Evolutionary conservation across 2,329 filamentous ascomycete species (phyloP).

Genomic region (Elsinoe arachidis): DNA sequence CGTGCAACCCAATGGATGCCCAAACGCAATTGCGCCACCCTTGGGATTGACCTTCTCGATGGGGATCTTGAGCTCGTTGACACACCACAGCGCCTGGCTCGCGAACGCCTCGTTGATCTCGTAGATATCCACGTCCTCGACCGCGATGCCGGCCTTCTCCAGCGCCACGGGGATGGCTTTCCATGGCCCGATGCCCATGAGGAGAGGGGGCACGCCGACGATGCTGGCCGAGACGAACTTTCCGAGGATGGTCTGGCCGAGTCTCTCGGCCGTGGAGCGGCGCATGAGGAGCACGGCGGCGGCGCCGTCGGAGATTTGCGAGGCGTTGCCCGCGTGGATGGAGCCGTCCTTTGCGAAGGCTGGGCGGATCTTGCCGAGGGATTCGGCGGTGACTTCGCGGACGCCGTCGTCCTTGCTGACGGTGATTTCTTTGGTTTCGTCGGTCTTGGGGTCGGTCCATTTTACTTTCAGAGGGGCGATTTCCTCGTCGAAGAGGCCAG

Average conservation of each 20-base stretch:
- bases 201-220: conserved; percentile 80
- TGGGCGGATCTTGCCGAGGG: conserved; percentile 79
- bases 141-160: conserved; percentile 73
- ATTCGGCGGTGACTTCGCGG: conserved; percentile 75
- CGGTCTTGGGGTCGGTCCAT: conserved; percentile 83
- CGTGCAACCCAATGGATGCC: conserved; percentile 89
- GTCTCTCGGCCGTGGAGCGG: conserved; percentile 76
- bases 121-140: conserved; percentile 89
- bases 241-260: conserved; percentile 81
- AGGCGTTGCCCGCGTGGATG: conserved; percentile 95
- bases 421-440: conserved; percentile 72
- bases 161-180: conserved; percentile 91
- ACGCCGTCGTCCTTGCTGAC: conserved; percentile 84
- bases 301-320: conserved; percentile 90
- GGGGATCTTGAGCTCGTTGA: conserved; percentile 76
- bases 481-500: conserved; percentile 87
- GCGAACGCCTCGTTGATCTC: conserved; percentile 99
- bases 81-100: conserved; percentile 87
- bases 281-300: conserved; percentile 94
- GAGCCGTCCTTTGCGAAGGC: conserved; percentile 85
- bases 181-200: conserved; percentile 95
- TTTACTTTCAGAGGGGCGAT: conserved; percentile 80
- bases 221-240: conserved; percentile 83
- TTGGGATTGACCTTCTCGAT: conserved; percentile 91
- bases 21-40: conserved; percentile 88